Evolutionary conservation across 1,284 basidiomycete genomes (phyloP).

Genomic region (Heliocybe sulcata): DNA sequence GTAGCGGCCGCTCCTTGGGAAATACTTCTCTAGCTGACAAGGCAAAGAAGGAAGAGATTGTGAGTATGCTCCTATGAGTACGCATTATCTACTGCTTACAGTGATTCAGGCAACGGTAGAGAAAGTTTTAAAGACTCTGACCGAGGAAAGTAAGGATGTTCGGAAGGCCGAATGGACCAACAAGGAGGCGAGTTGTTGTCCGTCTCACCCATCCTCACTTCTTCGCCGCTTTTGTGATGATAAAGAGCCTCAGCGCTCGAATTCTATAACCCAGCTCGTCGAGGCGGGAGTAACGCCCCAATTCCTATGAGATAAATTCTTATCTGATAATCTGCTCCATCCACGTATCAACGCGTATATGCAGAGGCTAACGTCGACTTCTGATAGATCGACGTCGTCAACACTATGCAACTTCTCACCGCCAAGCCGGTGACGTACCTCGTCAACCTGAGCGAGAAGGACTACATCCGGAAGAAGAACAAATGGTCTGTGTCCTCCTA

Average conservation of each 20-base stretch:
- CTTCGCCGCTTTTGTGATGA: constrained; percentile 17
- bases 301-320: constrained; percentile 51
- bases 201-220: not conserved
- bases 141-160: constrained; percentile 84
- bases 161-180: constrained; percentile 94
- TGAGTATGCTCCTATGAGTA: constrained; percentile 28
- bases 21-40: constrained; percentile 87
- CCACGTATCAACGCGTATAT: not conserved
- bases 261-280: constrained; percentile 46
- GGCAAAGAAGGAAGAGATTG: constrained; percentile 95
- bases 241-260: constrained; percentile 26
- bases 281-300: constrained; percentile 50
- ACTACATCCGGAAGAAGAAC: constrained; percentile 98
- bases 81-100: constrained; percentile 8
- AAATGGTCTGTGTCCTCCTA: constrained; percentile 69
- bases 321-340: constrained; percentile 21
- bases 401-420: constrained; percentile 86
- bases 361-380: not conserved
- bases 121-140: constrained; percentile 78
- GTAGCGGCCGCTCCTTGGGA: constrained; percentile 63
- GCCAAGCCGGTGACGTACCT: constrained; percentile 99
- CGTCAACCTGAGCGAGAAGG: constrained; percentile 94
- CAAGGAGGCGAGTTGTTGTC: constrained; percentile 78
- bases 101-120: constrained; percentile 70
- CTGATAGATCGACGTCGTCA: constrained; percentile 89